Base-by-base conservation (phyloP, 2,329 filamentous ascomycete genomes). In the Pyrenophora graminea region DNA sequence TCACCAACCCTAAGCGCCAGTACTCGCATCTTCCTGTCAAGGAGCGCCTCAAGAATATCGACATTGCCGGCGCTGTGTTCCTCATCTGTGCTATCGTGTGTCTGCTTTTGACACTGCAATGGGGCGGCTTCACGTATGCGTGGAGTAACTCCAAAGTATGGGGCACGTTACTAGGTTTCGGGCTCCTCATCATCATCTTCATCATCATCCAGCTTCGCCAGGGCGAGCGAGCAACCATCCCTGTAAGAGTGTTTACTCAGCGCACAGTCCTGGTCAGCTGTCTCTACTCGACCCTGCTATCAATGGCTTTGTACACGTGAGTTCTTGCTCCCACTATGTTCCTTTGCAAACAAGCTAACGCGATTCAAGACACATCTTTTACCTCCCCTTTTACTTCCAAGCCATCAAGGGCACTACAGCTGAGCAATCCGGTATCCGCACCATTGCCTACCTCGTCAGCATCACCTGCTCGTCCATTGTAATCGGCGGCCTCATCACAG, bases 101-200 rank as follows among this genome's bases (percentile, higher is more conserved):
- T 36, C 43, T 73, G 23, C 55, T 74, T 5, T 51, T 75, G 6
- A 66, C 71, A 1, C 53, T 75, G 23, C 70, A 74, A 51, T 75
- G 70, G 71, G 72, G 70, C 18, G 71, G 71, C 4, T 62, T 77
- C 39, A 76, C 77, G 33, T 68, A 77, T 40, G 42, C 67, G 44
- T 86, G 83, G 83, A 61, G 70, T 41, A 74, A 74, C 7, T 76
- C 73, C 0, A 70, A 74, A 0, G 74, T 76, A n/a, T 84, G 85
- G 54, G 74, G 73, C 0, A 70, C 79, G 1, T 79, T 81, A 64
- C 69, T 80, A 3, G 62, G 80, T 1, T 79, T 79, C 18, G 80
- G 74, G 0, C 65, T 82, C 0, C 60, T 79, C 0, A 71, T 79
- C 32, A 63, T 78, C 18, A 56, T 73, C 4, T 83, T 84, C 54